Evolutionary conservation across 768 basidiomycete genomes (phyloP).

Genomic region (Lactarius indigo): DNA sequence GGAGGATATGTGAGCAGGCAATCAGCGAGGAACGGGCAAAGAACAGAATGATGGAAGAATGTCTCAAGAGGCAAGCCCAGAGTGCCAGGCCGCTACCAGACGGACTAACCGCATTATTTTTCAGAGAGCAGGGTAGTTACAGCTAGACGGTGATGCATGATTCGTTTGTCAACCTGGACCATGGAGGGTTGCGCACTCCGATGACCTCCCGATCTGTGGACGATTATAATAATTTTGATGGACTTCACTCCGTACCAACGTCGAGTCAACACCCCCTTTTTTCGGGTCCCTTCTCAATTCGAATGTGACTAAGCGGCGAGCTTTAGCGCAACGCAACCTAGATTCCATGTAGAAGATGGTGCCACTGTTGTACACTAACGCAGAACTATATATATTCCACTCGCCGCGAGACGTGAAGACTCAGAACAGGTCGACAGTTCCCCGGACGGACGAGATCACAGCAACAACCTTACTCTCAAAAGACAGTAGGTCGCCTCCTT

Average conservation of each 20-base stretch:
- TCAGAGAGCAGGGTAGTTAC: not conserved
- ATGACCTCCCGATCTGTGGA: not conserved
- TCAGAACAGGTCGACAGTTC: constrained; percentile 33
- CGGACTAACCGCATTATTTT: constrained; percentile 16
- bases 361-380: not conserved
- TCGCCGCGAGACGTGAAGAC: no score
- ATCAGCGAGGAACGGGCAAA: constrained; percentile 14
- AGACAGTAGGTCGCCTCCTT: constrained; percentile 32
- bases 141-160: not conserved
- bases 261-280: not conserved
- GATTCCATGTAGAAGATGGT: not conserved
- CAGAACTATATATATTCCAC: not conserved
- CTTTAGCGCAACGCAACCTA: not conserved
- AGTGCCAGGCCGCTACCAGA: constrained; percentile 14
- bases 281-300: not conserved
- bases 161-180: not conserved
- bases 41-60: constrained; percentile 11
- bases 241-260: not conserved
- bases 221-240: not conserved
- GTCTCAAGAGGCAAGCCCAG: constrained; percentile 9
- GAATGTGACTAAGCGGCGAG: not conserved
- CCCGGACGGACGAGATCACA: constrained; percentile 29
- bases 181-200: not conserved
- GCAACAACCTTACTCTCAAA: constrained; percentile 35
- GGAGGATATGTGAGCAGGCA: constrained; percentile 14